These are phyloP conservation scores for Coemansia sp. DNA, from an alignment of 192 early-diverging fungal species.

Conservation along the genomic window DNA sequence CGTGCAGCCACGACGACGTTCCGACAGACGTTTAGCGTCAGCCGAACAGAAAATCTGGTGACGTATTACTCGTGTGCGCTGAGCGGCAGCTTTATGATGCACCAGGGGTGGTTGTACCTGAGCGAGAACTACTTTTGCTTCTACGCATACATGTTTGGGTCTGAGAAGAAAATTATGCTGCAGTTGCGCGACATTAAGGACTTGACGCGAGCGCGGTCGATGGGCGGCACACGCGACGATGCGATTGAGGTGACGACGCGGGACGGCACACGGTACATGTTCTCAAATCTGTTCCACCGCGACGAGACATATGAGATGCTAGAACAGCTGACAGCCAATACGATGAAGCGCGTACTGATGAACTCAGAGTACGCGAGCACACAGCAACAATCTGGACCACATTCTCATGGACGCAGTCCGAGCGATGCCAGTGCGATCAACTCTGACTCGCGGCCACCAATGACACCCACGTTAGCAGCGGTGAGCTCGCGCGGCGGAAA, in stretches of 20 bases:
- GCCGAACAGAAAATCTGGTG: slow-evolving; percentile 81
- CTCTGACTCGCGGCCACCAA: slow-evolving; percentile 19
- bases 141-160: slow-evolving; percentile 90
- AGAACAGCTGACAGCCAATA: slow-evolving; percentile 82
- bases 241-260: slow-evolving; percentile 82
- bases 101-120: slow-evolving; percentile 98
- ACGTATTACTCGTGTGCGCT: slow-evolving; percentile 95
- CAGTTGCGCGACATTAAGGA: slow-evolving; percentile 92
- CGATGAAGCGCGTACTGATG: slow-evolving; percentile 86
- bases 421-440: slow-evolving; percentile 16
- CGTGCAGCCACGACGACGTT: slow-evolving; percentile 84
- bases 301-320: slow-evolving; percentile 96
- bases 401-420: slow-evolving; percentile 10
- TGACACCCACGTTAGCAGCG: background rate
- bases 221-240: slow-evolving; percentile 87
- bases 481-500: background rate
- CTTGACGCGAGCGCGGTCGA: slow-evolving; percentile 83
- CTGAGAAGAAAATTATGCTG: slow-evolving; percentile 88
- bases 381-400: slow-evolving; percentile 8
- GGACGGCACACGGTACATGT: slow-evolving; percentile 77
- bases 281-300: slow-evolving; percentile 93
- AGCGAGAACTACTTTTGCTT: slow-evolving; percentile 92
- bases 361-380: slow-evolving; percentile 60
- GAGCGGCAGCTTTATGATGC: slow-evolving; percentile 70
- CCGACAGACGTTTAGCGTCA: slow-evolving; percentile 82